phyloP scores from a whole-genome alignment of 1,284 basidiomycete species.

The Puccinia novopanici region DNA sequence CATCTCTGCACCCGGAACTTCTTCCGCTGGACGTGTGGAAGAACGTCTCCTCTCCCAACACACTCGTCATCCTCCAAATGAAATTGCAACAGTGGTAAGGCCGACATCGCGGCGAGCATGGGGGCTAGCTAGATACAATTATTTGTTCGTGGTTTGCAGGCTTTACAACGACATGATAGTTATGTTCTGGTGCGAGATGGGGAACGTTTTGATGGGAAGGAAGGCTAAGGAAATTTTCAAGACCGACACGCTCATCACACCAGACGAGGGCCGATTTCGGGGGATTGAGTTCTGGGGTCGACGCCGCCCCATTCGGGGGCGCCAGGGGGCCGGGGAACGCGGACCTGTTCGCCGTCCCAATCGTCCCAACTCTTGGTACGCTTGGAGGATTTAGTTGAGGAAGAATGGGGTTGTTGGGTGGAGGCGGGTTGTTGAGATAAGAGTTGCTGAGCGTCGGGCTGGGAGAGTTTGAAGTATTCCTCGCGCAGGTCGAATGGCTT shows the following conservation, averaged over 20 bases:
- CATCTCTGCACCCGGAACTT: no score
- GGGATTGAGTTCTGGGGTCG: slow-evolving; percentile 19
- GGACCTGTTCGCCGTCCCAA: slow-evolving; percentile 48
- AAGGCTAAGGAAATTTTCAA: not conserved
- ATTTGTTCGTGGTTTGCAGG: no score
- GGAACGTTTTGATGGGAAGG: no score
- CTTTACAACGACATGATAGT: no score
- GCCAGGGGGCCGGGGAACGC: slow-evolving; percentile 32
- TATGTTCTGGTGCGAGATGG: no score
- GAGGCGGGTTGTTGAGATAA: not conserved
- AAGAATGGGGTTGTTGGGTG: not conserved
- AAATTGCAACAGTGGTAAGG: no score
- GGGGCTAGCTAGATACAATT: no score
- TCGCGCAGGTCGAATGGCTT: slow-evolving; percentile 58
- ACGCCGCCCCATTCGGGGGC: slow-evolving; percentile 46
- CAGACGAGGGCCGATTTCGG: slow-evolving; percentile 29
- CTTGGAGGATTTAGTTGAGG: slow-evolving; percentile 8
- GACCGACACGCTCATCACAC: slow-evolving; percentile 14
- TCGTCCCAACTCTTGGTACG: slow-evolving; percentile 39
- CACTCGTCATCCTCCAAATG: no score
- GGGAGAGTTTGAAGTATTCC: slow-evolving; percentile 56
- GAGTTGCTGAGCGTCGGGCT: slow-evolving; percentile 10
- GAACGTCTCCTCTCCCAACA: no score
- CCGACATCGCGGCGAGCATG: no score
- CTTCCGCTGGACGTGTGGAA: no score